phyloP scores from a whole-genome alignment of 345 rosid species.

The Zanthoxylum bungeanum region DNA sequence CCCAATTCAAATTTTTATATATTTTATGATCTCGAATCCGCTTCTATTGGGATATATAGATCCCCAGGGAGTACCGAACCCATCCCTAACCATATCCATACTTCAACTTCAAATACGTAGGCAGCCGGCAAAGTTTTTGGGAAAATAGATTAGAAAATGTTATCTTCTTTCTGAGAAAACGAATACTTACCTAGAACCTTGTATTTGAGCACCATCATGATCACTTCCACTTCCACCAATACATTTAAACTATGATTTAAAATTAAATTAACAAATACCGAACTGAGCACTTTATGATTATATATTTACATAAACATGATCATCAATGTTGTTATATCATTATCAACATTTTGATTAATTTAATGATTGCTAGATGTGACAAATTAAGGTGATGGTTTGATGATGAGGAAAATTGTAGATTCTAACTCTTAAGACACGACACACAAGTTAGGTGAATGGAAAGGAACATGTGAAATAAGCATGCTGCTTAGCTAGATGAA shows the following conservation, averaged over 20 bases:
- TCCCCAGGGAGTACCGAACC: too few relatives aligned
- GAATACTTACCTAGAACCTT: conserved; percentile 26
- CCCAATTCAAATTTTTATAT: too few relatives aligned
- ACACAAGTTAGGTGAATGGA: conserved; percentile 20
- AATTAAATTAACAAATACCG: background rate
- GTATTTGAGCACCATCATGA: background rate
- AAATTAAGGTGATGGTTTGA: background rate
- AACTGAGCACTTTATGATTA: too few relatives aligned
- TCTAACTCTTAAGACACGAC: conserved; percentile 18
- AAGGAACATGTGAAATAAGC: conserved; percentile 4
- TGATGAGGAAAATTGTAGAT: conserved; percentile 2
- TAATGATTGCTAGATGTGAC: conserved; percentile 11
- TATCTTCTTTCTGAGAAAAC: conserved; percentile 34
- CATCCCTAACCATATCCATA: background rate
- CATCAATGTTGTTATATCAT: conserved; percentile 20
- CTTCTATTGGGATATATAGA: too few relatives aligned
- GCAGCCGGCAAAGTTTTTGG: conserved; percentile 26
- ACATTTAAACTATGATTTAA: too few relatives aligned
- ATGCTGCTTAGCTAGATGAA: background rate
- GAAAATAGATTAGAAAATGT: conserved; percentile 29
- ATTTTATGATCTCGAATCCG: too few relatives aligned
- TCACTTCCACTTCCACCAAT: conserved; percentile 32
- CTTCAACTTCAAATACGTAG: conserved; percentile 15
- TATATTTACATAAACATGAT: conserved; percentile 18
- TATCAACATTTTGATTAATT: conserved; percentile 16